phyloP scores from a whole-genome alignment of 306 rosid species.

The Nissolia schottii region DNA sequence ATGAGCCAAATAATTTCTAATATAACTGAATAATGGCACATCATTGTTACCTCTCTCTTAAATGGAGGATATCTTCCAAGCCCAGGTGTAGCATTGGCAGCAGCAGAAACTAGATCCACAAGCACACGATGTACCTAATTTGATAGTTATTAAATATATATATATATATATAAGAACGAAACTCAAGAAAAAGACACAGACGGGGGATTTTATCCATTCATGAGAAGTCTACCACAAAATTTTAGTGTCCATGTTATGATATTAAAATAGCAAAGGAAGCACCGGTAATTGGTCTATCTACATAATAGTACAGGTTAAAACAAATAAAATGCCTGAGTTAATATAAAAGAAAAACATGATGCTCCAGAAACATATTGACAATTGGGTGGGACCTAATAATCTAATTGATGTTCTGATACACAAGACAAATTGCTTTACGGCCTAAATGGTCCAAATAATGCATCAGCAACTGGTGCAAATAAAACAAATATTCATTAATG shows the following conservation, averaged over 20 bases:
- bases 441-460: neutral
- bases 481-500: neutral
- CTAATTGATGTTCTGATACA: neutral
- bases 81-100: conserved; percentile 96
- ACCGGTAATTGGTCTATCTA: neutral
- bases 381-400: neutral
- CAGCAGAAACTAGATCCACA: conserved; percentile 81
- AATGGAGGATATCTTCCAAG: conserved; percentile 98
- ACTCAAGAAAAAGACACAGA: neutral
- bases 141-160: conserved; percentile 7
- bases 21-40: neutral
- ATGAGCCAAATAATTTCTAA: conserved; percentile 2
- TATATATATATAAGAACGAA: conserved; percentile 1
- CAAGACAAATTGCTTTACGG: neutral
- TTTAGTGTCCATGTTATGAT: neutral
- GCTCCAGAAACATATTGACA: neutral
- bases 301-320: neutral
- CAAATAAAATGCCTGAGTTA: neutral
- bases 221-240: neutral
- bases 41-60: conserved; percentile 80
- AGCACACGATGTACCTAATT: conserved; percentile 86
- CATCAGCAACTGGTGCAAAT: conserved; percentile 5
- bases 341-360: neutral
- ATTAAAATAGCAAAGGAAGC: conserved; percentile 2
- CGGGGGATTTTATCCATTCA: neutral